A percentile compares a stretch with the other conserved stretches of the same genome.
Conservation (phyloP, 805 yeast species). For the Myxozyma vanderwaltii region DNA sequence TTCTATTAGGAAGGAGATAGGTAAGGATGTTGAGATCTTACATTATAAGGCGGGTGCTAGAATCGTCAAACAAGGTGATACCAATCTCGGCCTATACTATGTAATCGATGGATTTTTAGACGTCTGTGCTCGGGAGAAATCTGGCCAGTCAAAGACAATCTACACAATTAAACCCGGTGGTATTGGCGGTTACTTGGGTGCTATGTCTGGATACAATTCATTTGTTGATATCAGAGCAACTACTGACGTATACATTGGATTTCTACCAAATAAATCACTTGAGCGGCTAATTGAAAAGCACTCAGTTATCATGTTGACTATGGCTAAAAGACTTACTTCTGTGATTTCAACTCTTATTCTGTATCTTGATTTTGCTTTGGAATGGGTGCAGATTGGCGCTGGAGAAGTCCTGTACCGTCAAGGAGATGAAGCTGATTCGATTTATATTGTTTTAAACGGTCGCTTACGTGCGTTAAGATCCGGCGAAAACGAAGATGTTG, state of each 20-base stretch:
- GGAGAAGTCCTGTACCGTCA: slow-evolving; percentile 79
- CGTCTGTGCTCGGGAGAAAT: slow-evolving; percentile 49
- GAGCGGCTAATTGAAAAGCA: slow-evolving; percentile 71
- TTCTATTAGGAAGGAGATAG: slow-evolving; percentile 50
- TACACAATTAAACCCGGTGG: slow-evolving; percentile 75
- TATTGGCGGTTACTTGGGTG: slow-evolving; percentile 82
- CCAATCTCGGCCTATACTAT: slow-evolving; percentile 74
- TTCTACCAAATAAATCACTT: slow-evolving; percentile 62
- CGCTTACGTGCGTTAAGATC: slow-evolving; percentile 64
- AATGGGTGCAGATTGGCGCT: slow-evolving; percentile 91
- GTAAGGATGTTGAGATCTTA: slow-evolving; percentile 60
- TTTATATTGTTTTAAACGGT: slow-evolving; percentile 86
- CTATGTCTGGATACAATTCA: slow-evolving; percentile 76
- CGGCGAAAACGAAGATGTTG: slow-evolving; percentile 29
- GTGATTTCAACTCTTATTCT: slow-evolving; percentile 67
- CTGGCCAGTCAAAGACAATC: slow-evolving; percentile 23
- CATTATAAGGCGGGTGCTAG: slow-evolving; percentile 55
- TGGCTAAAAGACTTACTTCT: slow-evolving; percentile 72
- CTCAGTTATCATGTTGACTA: slow-evolving; percentile 72
- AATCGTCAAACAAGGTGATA: slow-evolving; percentile 64
- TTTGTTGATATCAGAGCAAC: slow-evolving; percentile 69
- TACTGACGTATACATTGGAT: slow-evolving; percentile 67
- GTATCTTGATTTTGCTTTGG: slow-evolving; percentile 85
- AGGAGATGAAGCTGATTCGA: slow-evolving; percentile 86
- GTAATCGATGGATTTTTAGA: slow-evolving; percentile 78